Conservation (phyloP, 2,329 filamentous ascomycete genomes). For the Capronia coronata region DNA sequence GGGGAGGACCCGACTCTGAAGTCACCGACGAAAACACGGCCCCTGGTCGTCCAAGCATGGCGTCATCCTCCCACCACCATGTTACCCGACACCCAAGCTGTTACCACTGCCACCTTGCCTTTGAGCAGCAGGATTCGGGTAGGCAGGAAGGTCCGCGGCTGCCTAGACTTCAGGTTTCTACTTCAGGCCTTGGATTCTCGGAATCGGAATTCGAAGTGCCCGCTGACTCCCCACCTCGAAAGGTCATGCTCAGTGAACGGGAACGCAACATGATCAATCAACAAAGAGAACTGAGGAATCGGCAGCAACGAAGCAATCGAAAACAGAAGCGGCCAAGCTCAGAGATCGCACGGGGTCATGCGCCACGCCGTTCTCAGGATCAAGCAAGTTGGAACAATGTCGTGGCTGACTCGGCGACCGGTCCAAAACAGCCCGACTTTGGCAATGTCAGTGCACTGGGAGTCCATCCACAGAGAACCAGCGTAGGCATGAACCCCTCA, state of each 20-base stretch:
- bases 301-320: constrained; percentile 11
- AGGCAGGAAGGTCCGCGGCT: constrained; percentile 22
- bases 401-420: neutral
- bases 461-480: neutral
- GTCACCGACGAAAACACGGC: constrained; percentile 14
- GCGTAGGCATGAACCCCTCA: neutral
- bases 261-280: constrained; percentile 28
- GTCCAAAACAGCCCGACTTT: neutral
- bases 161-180: constrained; percentile 28
- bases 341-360: neutral
- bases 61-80: constrained; percentile 22
- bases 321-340: neutral
- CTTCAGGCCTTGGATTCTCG: constrained; percentile 28
- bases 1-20: neutral
- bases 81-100: constrained; percentile 21
- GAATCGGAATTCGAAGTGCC: constrained; percentile 29
- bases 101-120: constrained; percentile 25
- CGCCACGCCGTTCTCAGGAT: neutral
- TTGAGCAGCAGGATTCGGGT: constrained; percentile 3
- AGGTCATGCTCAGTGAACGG: constrained; percentile 29
- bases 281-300: constrained; percentile 24
- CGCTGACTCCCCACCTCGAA: constrained; percentile 26
- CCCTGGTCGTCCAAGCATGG: constrained; percentile 11
- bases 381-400: neutral
- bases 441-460: neutral